Evolutionary conservation across 23 red algal species (phyloP).

Genomic region (Chondrus crispus): DNA sequence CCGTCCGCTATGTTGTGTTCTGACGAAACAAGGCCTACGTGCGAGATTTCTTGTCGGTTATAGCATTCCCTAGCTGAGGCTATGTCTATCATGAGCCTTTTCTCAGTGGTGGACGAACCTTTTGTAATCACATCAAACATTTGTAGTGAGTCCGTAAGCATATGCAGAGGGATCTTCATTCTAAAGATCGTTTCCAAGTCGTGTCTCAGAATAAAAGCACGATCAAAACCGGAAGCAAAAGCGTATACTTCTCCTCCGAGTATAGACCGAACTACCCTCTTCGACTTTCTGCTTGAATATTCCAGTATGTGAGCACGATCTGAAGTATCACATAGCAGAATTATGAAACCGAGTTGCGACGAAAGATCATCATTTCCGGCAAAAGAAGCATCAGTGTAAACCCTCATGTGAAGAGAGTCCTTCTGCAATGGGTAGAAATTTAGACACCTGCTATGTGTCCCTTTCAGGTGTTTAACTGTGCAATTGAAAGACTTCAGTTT

Average conservation of each 20-base stretch:
- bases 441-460: not conserved
- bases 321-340: not conserved
- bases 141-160: slow-evolving; percentile 30
- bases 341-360: not conserved
- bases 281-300: not conserved
- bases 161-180: not conserved
- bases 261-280: slow-evolving; percentile 3
- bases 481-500: too few species aligned
- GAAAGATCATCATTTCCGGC: not conserved
- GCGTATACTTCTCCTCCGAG: slow-evolving; percentile 17
- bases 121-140: slow-evolving; percentile 41
- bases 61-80: not conserved
- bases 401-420: not conserved
- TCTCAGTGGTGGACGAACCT: not conserved
- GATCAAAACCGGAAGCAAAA: not conserved
- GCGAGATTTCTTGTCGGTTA: not conserved
- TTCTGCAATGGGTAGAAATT: not conserved
- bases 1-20: slow-evolving; percentile 9
- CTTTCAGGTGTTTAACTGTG: not conserved
- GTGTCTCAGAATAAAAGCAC: not conserved
- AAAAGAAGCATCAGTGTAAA: slow-evolving; percentile 4
- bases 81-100: slow-evolving; percentile 23
- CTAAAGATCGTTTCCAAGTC: not conserved
- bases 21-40: not conserved
- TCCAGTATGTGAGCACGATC: not conserved